A percentile compares a stretch with the other conserved stretches of the same genome.
phyloP scores from a whole-genome alignment of 2,329 filamentous ascomycete species.

The Nemania sp. region DNA sequence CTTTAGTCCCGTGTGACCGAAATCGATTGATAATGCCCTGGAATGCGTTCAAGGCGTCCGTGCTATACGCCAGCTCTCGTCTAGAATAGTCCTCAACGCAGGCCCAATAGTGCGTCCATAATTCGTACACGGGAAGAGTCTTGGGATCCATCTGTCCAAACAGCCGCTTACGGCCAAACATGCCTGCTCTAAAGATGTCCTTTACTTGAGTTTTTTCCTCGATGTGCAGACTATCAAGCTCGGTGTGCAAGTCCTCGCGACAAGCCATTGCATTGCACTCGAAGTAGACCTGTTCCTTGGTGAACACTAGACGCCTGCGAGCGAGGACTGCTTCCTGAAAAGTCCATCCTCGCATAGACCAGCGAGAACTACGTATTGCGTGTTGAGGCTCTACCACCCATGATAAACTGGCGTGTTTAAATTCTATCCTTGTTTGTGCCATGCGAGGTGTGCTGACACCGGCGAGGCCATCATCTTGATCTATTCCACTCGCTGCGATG shows the following conservation, averaged over 20 bases:
- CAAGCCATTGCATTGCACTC: conserved; percentile 29
- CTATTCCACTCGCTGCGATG: conserved; percentile 39
- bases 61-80: background rate
- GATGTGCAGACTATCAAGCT: conserved; percentile 7
- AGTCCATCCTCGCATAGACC: conserved; percentile 38
- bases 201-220: background rate
- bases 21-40: conserved; percentile 11
- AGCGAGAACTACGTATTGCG: conserved; percentile 31
- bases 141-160: background rate
- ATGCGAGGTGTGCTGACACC: conserved; percentile 15
- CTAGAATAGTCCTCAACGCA: conserved; percentile 14
- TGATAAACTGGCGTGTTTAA: background rate
- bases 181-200: background rate
- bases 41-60: conserved; percentile 11
- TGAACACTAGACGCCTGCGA: conserved; percentile 27
- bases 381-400: conserved; percentile 7
- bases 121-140: background rate
- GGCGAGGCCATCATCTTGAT: conserved; percentile 34
- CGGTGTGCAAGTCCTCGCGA: conserved; percentile 1
- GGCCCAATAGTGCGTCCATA: background rate
- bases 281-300: conserved; percentile 32
- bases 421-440: no score
- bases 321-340: conserved; percentile 32
- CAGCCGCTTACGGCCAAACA: background rate
- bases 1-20: no score